Percentiles rank a stretch among this genome's conserved stretches.
Evolutionary conservation across 148 eudicot species (phyloP).

Genomic region (Camellia japonica): DNA sequence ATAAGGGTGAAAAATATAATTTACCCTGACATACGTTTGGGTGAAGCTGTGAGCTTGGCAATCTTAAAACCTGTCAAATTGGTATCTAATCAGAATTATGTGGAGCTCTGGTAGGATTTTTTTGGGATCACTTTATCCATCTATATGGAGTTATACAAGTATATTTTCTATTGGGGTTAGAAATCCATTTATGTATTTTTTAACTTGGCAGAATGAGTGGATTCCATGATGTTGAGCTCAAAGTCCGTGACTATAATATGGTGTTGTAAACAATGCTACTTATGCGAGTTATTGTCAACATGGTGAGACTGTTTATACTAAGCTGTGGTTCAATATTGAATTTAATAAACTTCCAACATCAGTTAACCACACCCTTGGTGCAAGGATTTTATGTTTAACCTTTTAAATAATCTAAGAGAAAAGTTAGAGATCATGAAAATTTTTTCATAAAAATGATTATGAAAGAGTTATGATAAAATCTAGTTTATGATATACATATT

Average conservation of each 20-base stretch:
- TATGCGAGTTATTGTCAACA: conserved; percentile 87
- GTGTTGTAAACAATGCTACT: conserved; percentile 91
- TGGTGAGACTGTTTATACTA: conserved; percentile 40
- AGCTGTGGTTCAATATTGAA: neutral
- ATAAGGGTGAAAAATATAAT: no score
- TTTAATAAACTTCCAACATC: neutral
- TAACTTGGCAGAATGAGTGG: conserved; percentile 50
- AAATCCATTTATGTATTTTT: conserved; percentile 4
- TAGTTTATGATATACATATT: no score
- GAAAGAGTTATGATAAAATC: no score
- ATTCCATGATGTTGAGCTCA: conserved; percentile 61
- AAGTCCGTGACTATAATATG: conserved; percentile 85
- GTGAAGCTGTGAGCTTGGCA: neutral
- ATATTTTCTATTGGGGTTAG: neutral
- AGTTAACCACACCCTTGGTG: neutral
- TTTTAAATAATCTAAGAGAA: neutral
- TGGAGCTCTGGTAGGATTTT: no score
- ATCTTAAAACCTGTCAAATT: neutral
- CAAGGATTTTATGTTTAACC: neutral
- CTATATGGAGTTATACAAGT: neutral
- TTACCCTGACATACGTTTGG: no score
- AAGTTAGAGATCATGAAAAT: no score
- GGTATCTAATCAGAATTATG: no score
- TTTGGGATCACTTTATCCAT: neutral
- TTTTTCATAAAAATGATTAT: no score